phyloP scores from a whole-genome alignment of 805 yeast species.

The Saturnispora kantuleensis region DNA sequence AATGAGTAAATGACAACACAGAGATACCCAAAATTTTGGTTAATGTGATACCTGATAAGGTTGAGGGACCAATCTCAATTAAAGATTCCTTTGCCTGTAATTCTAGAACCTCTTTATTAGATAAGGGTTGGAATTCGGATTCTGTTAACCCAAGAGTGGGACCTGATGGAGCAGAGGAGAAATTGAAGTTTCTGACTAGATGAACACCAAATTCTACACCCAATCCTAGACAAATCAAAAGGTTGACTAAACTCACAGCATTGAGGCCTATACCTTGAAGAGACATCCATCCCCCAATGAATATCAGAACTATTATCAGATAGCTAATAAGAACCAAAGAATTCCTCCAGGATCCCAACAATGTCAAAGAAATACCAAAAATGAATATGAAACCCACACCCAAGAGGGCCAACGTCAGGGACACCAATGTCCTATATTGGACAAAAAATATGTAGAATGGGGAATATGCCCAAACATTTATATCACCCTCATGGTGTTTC shows the following conservation, averaged over 20 bases:
- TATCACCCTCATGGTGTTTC: constrained; percentile 19
- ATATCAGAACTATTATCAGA: constrained; percentile 53
- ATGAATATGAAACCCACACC: constrained; percentile 41
- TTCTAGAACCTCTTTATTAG: constrained; percentile 1
- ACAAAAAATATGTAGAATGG: constrained; percentile 90
- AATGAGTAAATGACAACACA: constrained; percentile 78
- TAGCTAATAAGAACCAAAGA: constrained; percentile 48
- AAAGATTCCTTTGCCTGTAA: constrained; percentile 48
- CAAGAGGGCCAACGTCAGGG: constrained; percentile 47
- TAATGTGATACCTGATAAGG: constrained; percentile 79
- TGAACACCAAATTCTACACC: constrained; percentile 93
- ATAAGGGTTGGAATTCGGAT: neutral
- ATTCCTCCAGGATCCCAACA: constrained; percentile 59
- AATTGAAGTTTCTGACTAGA: constrained; percentile 66
- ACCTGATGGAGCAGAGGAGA: constrained; percentile 6
- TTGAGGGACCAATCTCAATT: constrained; percentile 77
- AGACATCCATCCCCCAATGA: constrained; percentile 75
- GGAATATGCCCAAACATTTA: constrained; percentile 77
- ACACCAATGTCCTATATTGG: constrained; percentile 63
- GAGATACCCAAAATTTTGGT: constrained; percentile 84
- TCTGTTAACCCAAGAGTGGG: no score
- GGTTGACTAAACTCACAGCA: constrained; percentile 82
- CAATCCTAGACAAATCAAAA: constrained; percentile 85
- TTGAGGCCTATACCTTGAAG: constrained; percentile 68
- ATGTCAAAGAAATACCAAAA: constrained; percentile 39